Conservation (phyloP, 768 basidiomycete genomes). For the Gloeopeniophorella convolvens region DNA sequence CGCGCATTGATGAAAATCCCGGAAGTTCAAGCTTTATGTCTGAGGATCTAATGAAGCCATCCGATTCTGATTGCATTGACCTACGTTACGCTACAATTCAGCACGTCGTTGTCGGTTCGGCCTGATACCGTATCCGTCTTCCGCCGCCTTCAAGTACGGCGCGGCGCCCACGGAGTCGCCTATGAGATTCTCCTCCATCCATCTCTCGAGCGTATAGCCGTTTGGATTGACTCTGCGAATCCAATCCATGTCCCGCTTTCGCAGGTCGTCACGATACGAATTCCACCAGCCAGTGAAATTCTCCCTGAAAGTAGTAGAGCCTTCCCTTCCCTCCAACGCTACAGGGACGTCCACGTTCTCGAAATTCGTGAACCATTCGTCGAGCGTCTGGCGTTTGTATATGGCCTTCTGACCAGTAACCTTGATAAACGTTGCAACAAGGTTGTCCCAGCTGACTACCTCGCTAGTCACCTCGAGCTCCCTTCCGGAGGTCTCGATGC, state of each 20-base stretch:
- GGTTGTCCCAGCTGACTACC: constrained; percentile 19
- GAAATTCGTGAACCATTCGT: constrained; percentile 22
- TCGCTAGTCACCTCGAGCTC: constrained; percentile 26
- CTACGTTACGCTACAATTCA: too few relatives aligned
- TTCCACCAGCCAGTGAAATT: constrained; percentile 40
- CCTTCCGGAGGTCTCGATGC: constrained; percentile 18
- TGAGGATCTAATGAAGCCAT: too few relatives aligned
- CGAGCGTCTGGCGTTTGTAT: constrained; percentile 12
- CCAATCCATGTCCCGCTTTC: constrained; percentile 43
- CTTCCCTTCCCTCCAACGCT: constrained; percentile 19
- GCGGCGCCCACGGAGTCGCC: not conserved
- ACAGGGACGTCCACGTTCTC: constrained; percentile 19
- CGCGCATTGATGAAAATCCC: too few relatives aligned
- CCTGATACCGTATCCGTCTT: too few relatives aligned
- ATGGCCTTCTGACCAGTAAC: constrained; percentile 25
- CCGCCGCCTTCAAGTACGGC: constrained; percentile 20
- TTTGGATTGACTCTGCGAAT: constrained; percentile 34
- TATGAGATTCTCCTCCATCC: constrained; percentile 14
- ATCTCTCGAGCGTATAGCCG: constrained; percentile 26
- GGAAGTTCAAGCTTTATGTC: too few relatives aligned
- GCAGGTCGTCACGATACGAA: constrained; percentile 36
- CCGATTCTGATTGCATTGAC: too few relatives aligned
- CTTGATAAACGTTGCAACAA: constrained; percentile 23
- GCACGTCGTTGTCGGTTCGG: too few relatives aligned
- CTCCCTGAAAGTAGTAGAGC: constrained; percentile 24